Evolutionary conservation across 2,329 filamentous ascomycete genomes (phyloP), one percentile per base, ranked within the genome.

Genomic region (Sphaerulina musiva): DNA sequence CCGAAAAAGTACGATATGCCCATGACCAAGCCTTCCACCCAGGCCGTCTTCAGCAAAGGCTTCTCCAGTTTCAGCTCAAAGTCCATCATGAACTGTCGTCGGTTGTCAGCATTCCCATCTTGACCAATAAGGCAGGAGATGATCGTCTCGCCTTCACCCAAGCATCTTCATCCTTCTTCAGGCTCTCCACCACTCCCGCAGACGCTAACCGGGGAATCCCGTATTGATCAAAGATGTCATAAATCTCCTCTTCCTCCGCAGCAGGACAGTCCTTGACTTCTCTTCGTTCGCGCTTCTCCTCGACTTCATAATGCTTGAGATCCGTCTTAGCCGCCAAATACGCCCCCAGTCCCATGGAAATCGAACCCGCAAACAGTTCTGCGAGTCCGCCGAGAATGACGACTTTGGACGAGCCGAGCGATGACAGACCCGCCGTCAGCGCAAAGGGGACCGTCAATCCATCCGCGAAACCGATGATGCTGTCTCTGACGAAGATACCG

Each of bases 361-460:
- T 88, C 61, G 84, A 82, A 14, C 87, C 86, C 0, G 84, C 84
- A 66, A 87, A 85, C 46, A 90, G 77, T 73, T 90, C 86, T 4
- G 86, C 86, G 31, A 88, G 74, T 6, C 86, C 86, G 48, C 84
- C 86, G 59, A 86, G 53, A 45, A 74, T 68, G 47, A 73, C 71
- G 20, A 74, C 53, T 23, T 64, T 64, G 6, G 65, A 58, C 3
- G 55, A 59, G 1, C 66, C 67, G 4, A 70, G 57, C 63, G 78
- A 78, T 2, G 81, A 84, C 1, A 91, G 76, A 11, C 87, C 87
- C 0, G 87, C 87, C 0, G 85, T 89, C 38, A 91, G 75, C 12
- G 87, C 87, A 62, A 91, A 91, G 0, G 87, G 87, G 0, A 91
- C 87, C 0, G 87, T 91, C 62, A 91, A 77, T 12, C 87, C 87